Evolutionary conservation across 805 yeast genomes (phyloP).

Genomic region (Metschnikowia kunwiensis): DNA sequence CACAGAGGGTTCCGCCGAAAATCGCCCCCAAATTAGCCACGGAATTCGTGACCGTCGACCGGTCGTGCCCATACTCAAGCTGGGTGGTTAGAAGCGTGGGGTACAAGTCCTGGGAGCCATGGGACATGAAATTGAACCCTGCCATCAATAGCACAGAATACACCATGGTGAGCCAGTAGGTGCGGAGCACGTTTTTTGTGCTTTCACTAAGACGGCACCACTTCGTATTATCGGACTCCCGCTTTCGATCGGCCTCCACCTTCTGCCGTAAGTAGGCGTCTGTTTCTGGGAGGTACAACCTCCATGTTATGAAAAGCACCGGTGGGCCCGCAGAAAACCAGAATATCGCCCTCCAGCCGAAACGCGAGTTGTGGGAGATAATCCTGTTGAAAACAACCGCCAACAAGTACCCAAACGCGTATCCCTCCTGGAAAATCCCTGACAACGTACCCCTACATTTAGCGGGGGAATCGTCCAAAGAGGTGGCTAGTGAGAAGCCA

Average conservation of each 20-base stretch:
- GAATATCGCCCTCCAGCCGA: constrained; percentile 63
- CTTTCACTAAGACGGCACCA: constrained; percentile 14
- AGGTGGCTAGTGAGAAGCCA: constrained; percentile 63
- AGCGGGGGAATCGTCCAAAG: constrained; percentile 62
- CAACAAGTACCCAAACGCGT: constrained; percentile 63
- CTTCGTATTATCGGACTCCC: constrained; percentile 6
- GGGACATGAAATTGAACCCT: constrained; percentile 41
- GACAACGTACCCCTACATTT: constrained; percentile 57
- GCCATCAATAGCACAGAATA: constrained; percentile 52
- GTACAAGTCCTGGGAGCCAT: constrained; percentile 42
- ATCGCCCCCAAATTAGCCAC: constrained; percentile 43
- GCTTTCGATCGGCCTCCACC: constrained; percentile 10
- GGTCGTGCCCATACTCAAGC: constrained; percentile 30
- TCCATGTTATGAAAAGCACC: constrained; percentile 54
- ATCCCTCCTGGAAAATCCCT: constrained; percentile 79
- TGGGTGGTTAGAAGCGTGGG: constrained; percentile 38
- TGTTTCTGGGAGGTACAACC: constrained; percentile 57
- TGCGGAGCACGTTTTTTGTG: constrained; percentile 29
- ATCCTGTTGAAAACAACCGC: constrained; percentile 67
- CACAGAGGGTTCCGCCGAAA: constrained; percentile 45
- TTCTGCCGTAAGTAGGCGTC: constrained; percentile 41
- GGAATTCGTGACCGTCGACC: constrained; percentile 39
- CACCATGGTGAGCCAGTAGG: constrained; percentile 59
- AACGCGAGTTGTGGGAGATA: constrained; percentile 43
- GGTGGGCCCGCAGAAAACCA: constrained; percentile 75